Base-by-base conservation (phyloP, 2,329 filamentous ascomycete species). In the Chalaropsis ovoidea region DNA sequence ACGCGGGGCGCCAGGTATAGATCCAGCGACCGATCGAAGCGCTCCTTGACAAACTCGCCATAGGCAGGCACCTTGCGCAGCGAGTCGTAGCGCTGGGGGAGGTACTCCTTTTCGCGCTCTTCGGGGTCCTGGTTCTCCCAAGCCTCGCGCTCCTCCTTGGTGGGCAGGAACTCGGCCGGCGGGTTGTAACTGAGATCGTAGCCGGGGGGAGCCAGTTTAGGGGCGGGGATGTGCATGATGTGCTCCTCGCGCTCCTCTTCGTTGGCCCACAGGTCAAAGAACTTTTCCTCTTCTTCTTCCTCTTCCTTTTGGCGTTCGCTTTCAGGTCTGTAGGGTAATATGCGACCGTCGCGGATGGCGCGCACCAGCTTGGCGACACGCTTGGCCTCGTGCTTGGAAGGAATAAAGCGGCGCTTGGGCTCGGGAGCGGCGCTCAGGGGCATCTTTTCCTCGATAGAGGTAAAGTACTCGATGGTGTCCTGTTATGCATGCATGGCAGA, bases 121-220 rank as follows among this genome's bases (percentile, higher is more conserved):
- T 97, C 94, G 1, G 90, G 88, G 69, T 97, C 93, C 31, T 84
- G 80, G 63, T 88, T 83, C 72, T 95, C 86, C 94, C 94, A 99
- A 15, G 82, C 82, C 70, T 89, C 85, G 74, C 82, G 89, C 77
- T 99, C 94, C 47, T 89, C 86, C 72, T 87, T 84, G 65, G 89
- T 88, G 1, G 93, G 95, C 1, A 99, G 79, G 74, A 97, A 99
- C 77, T 99, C 94, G 3, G 88, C 84, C 62, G 95, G 94, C 27
- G 94, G 94, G 75, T 97, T 96, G 75, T 99, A 97, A 72, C 90
- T 96, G 74, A 96, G 85, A 72, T 96, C 92, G 74, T 96, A 96
- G 63, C 91, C 91, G 35, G 94, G 94, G 45, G 94, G 93, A 35
- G 93, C 86, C 62, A 95, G 81, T 74, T 99, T 99, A 4, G 94